These are phyloP conservation scores for Phytophthora ohioensis DNA, from an alignment of 352 stramenopile genomes.

Conservation along the genomic window DNA sequence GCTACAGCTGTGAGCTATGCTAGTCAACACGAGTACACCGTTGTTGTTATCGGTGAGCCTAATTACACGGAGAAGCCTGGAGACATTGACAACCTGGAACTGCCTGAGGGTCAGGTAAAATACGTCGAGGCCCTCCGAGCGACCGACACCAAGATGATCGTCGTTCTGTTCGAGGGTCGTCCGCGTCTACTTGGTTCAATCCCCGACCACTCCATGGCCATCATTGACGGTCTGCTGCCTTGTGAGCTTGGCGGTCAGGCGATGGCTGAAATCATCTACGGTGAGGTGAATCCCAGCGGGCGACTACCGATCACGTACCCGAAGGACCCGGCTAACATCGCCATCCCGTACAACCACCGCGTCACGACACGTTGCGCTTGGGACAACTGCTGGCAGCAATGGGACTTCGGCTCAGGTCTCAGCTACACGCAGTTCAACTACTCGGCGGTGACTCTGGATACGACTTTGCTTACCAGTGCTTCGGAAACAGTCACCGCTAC, in stretches of 20 bases:
- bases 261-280: slow-evolving; percentile 85
- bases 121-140: slow-evolving; percentile 74
- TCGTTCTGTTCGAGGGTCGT: slow-evolving; percentile 81
- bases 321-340: slow-evolving; percentile 58
- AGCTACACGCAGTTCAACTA: slow-evolving; percentile 78
- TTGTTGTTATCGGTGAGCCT: slow-evolving; percentile 78
- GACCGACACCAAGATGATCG: slow-evolving; percentile 76
- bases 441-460: slow-evolving; percentile 47
- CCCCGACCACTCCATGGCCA: slow-evolving; percentile 57
- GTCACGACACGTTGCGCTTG: slow-evolving; percentile 56
- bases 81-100: slow-evolving; percentile 77
- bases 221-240: slow-evolving; percentile 79
- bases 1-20: slow-evolving; percentile 58
- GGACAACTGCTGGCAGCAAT: slow-evolving; percentile 60
- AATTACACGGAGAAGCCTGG: slow-evolving; percentile 87
- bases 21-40: slow-evolving; percentile 55
- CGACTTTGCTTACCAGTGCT: slow-evolving; percentile 41
- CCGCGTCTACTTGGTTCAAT: slow-evolving; percentile 72
- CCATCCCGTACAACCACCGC: slow-evolving; percentile 77
- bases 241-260: slow-evolving; percentile 80
- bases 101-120: slow-evolving; percentile 70
- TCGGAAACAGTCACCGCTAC: slow-evolving; percentile 27
- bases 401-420: slow-evolving; percentile 69
- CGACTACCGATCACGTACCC: slow-evolving; percentile 86
- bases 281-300: slow-evolving; percentile 79